These are phyloP conservation scores for Syncephalastrum racemosum DNA, from an alignment of 371 early-diverging fungal species.

Conservation along the genomic window DNA sequence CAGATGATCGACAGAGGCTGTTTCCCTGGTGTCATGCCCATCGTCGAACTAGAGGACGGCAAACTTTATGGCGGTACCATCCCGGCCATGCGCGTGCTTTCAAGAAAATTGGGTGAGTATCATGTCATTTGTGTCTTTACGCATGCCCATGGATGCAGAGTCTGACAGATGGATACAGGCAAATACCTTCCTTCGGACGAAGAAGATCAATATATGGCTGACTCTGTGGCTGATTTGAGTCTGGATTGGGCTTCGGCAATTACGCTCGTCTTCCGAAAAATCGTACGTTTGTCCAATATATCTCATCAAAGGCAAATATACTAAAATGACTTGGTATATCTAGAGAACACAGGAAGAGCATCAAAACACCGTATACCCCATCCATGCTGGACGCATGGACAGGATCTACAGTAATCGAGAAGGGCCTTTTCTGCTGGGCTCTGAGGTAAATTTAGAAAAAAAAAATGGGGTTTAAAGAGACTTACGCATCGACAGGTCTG, in stretches of 20 bases:
- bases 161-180: slow-evolving; percentile 1
- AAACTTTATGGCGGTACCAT: slow-evolving; percentile 22
- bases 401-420: slow-evolving; percentile 3
- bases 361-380: not conserved
- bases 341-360: slow-evolving; percentile 13
- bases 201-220: slow-evolving; percentile 22
- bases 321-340: not conserved
- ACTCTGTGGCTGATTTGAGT: slow-evolving; percentile 16
- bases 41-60: slow-evolving; percentile 21
- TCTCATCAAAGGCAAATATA: not conserved
- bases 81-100: slow-evolving; percentile 23
- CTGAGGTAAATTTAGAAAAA: slow-evolving; percentile 10
- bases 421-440: slow-evolving; percentile 29
- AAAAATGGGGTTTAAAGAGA: not conserved
- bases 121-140: too few species aligned
- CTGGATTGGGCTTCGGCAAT: slow-evolving; percentile 17
- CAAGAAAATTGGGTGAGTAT: slow-evolving; percentile 21
- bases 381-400: slow-evolving; percentile 8
- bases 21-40: slow-evolving; percentile 22
- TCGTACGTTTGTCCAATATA: too few species aligned
- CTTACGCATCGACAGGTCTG: slow-evolving; percentile 9
- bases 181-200: slow-evolving; percentile 24
- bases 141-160: not conserved
- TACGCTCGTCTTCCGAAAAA: too few species aligned
- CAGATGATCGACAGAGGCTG: slow-evolving; percentile 8